Conservation (phyloP, 371 early-diverging fungal species). For the Mucor piriformis region DNA sequence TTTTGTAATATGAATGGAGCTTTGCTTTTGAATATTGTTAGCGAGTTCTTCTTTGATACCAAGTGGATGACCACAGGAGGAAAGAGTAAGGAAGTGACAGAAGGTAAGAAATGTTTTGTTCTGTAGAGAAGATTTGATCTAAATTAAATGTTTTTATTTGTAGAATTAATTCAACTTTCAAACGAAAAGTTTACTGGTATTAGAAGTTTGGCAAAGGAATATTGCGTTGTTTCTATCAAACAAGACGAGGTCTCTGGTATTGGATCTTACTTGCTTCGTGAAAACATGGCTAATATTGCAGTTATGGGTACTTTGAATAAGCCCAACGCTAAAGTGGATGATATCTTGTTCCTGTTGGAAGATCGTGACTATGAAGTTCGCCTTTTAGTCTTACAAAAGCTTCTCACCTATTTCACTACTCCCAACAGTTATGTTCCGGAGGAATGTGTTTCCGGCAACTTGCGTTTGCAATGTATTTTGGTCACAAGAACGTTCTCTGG, state of each 20-base stretch:
- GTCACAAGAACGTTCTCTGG: conserved; percentile 51
- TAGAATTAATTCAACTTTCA: conserved; percentile 24
- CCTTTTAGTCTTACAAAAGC: conserved; percentile 49
- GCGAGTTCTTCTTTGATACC: conserved; percentile 58
- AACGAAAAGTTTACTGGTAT: conserved; percentile 3
- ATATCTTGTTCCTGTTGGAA: conserved; percentile 30
- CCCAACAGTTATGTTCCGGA: not conserved
- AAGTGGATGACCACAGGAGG: conserved; percentile 39
- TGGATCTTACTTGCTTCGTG: conserved; percentile 53
- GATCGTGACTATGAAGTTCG: conserved; percentile 66
- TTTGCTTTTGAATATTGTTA: conserved; percentile 50
- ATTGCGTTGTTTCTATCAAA: conserved; percentile 11
- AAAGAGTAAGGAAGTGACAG: conserved; percentile 16
- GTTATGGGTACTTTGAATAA: conserved; percentile 33
- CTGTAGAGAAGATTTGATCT: too few relatives aligned
- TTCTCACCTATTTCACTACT: conserved; percentile 21
- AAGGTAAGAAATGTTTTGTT: conserved; percentile 23
- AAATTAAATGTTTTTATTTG: not conserved
- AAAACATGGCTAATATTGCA: conserved; percentile 49
- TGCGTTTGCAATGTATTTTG: conserved; percentile 42
- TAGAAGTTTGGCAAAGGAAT: not conserved
- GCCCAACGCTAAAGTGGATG: conserved; percentile 11
- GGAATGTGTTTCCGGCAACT: conserved; percentile 3
- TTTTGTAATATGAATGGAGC: conserved; percentile 45
- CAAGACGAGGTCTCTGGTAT: conserved; percentile 34